Percentiles rank a stretch among this genome's conserved stretches.
Evolutionary conservation across 148 eudicot species (phyloP).

Genomic region (Persicaria maculosa): DNA sequence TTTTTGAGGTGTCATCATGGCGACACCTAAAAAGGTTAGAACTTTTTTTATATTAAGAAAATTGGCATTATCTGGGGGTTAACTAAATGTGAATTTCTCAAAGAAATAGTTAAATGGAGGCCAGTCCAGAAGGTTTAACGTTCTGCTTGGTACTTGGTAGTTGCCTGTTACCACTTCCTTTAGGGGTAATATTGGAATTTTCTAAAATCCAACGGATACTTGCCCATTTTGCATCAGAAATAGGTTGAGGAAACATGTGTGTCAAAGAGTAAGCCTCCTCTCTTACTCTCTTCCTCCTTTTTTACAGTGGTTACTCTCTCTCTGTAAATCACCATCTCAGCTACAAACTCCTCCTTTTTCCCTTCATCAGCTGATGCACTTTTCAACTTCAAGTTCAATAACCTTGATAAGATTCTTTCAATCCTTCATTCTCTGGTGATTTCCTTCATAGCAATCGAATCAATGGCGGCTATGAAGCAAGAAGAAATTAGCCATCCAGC

Average conservation of each 20-base stretch:
- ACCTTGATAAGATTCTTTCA: slow-evolving; percentile 5
- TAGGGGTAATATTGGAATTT: slow-evolving; percentile 54
- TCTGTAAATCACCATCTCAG: slow-evolving; percentile 8
- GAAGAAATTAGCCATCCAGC: slow-evolving; percentile 89
- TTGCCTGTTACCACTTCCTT: slow-evolving; percentile 45
- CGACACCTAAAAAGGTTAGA: background rate
- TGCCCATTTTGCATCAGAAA: slow-evolving; percentile 22
- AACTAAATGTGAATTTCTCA: background rate
- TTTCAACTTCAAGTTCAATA: background rate
- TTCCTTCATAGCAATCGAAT: background rate
- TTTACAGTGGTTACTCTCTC: slow-evolving; percentile 10
- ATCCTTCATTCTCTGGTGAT: slow-evolving; percentile 7
- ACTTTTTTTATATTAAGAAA: background rate
- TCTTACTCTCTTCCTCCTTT: background rate
- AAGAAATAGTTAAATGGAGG: background rate
- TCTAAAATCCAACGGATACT: slow-evolving; percentile 47
- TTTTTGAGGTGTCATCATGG: background rate
- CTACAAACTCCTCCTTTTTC: background rate
- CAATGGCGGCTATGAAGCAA: slow-evolving; percentile 63
- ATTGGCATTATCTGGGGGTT: background rate
- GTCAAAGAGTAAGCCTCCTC: background rate
- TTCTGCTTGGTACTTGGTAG: background rate
- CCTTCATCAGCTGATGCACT: slow-evolving; percentile 18
- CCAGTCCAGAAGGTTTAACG: background rate
- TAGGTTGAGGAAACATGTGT: background rate